These are phyloP conservation scores for Arabidopsis arenosa DNA, from an alignment of 345 rosid species.

Conservation along the genomic window DNA sequence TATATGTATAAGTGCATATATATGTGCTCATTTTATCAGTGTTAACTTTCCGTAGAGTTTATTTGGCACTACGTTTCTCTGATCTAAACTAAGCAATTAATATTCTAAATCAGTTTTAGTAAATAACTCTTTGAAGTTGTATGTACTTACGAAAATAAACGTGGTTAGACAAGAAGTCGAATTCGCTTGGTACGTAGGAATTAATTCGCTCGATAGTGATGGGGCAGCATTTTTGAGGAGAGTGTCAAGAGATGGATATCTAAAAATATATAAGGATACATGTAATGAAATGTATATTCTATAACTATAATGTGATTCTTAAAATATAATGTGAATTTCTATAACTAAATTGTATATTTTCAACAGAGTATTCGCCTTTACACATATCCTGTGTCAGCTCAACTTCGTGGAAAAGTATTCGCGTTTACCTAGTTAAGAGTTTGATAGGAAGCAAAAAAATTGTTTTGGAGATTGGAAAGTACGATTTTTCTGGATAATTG, in stretches of 20 bases:
- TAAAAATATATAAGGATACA: background rate
- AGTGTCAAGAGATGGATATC: too few species aligned
- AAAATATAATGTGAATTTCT: background rate
- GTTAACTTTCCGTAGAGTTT: background rate
- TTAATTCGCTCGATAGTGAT: background rate
- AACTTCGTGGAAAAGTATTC: background rate
- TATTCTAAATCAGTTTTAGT: background rate
- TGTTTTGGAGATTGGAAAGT: background rate
- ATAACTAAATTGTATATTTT: background rate
- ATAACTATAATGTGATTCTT: too few species aligned
- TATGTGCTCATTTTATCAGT: background rate
- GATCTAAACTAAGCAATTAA: conserved; percentile 5
- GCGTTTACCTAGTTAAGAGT: background rate
- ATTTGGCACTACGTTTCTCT: background rate
- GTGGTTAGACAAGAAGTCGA: background rate
- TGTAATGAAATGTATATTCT: background rate
- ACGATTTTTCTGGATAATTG: background rate
- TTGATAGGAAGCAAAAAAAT: background rate
- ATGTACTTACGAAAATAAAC: background rate
- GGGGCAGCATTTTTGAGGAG: background rate
- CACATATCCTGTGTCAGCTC: background rate
- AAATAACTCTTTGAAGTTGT: background rate
- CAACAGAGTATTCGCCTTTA: background rate
- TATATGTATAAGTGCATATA: too few species aligned
- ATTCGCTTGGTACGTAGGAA: background rate